Conservation (phyloP, 1,284 basidiomycete genomes). For the Ceratobasidium sp. region DNA sequence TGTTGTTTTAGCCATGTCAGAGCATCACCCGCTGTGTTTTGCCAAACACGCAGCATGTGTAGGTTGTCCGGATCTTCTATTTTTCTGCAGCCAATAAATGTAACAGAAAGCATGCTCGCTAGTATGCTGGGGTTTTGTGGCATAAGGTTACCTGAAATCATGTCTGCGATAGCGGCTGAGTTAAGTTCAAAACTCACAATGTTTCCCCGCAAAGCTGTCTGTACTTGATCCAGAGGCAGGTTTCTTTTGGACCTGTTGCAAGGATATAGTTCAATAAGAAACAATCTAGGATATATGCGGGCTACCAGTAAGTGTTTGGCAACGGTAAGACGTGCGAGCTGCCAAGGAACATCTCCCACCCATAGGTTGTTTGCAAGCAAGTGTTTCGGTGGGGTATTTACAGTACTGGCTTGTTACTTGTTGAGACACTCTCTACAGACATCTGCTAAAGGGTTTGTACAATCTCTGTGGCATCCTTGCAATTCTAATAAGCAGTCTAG, state of each 20-base stretch:
- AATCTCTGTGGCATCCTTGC: background rate
- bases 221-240: conserved; percentile 50
- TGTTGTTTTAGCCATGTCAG: conserved; percentile 43
- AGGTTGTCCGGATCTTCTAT: too few relatives aligned
- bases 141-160: conserved; percentile 53
- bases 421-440: background rate
- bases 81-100: too few relatives aligned
- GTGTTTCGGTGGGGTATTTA: conserved; percentile 52
- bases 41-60: too few relatives aligned
- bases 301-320: conserved; percentile 56
- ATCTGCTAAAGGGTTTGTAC: background rate
- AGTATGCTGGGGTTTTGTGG: too few relatives aligned
- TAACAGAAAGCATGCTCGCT: too few relatives aligned
- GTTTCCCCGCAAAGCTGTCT: conserved; percentile 57
- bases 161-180: conserved; percentile 51
- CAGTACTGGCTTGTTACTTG: too few relatives aligned
- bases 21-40: conserved; percentile 51
- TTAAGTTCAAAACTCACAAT: conserved; percentile 57
- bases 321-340: conserved; percentile 54
- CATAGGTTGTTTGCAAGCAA: conserved; percentile 59
- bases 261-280: conserved; percentile 58
- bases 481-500: background rate
- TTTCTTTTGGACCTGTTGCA: conserved; percentile 49
- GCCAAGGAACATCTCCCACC: conserved; percentile 57
- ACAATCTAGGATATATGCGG: conserved; percentile 53